Conservation (phyloP, 2,329 filamentous ascomycete species). For the Hymenoscyphus albidus region DNA sequence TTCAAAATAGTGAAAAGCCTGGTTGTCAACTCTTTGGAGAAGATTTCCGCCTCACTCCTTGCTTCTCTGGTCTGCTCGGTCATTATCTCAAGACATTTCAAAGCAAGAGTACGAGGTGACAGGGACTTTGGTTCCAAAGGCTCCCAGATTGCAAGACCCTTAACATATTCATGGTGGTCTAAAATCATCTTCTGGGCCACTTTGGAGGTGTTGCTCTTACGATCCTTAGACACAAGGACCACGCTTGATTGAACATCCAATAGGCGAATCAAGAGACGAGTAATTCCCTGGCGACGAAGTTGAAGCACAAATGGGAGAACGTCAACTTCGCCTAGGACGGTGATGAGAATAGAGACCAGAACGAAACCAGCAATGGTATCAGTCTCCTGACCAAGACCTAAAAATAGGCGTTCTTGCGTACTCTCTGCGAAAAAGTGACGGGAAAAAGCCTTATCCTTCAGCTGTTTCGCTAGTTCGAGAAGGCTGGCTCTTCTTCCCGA, state of each 20-base stretch:
- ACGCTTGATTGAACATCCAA: conserved; percentile 54
- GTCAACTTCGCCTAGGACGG: conserved; percentile 57
- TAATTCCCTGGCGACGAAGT: conserved; percentile 51
- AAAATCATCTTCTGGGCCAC: conserved; percentile 54
- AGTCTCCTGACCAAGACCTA: conserved; percentile 53
- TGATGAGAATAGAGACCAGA: conserved; percentile 59
- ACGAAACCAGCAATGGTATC: conserved; percentile 62
- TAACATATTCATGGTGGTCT: conserved; percentile 51
- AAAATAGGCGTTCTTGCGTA: conserved; percentile 65
- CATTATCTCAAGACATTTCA: conserved; percentile 60
- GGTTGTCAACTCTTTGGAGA: conserved; percentile 47
- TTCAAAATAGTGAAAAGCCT: conserved; percentile 45
- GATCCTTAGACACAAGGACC: conserved; percentile 56
- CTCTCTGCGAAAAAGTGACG: conserved; percentile 71
- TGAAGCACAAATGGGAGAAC: conserved; percentile 57
- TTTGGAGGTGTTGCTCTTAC: conserved; percentile 66
- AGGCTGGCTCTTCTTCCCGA: conserved; percentile 56
- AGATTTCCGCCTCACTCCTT: conserved; percentile 46
- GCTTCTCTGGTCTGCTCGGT: conserved; percentile 48
- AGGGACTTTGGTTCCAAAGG: conserved; percentile 46
- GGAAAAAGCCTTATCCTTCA: conserved; percentile 60
- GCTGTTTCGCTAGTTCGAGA: conserved; percentile 56
- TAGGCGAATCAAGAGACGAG: conserved; percentile 52
- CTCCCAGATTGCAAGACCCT: conserved; percentile 58
- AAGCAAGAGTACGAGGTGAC: conserved; percentile 59